These are phyloP conservation scores for Laguncularia racemosa DNA, from an alignment of 345 rosid genomes.

Conservation along the genomic window DNA sequence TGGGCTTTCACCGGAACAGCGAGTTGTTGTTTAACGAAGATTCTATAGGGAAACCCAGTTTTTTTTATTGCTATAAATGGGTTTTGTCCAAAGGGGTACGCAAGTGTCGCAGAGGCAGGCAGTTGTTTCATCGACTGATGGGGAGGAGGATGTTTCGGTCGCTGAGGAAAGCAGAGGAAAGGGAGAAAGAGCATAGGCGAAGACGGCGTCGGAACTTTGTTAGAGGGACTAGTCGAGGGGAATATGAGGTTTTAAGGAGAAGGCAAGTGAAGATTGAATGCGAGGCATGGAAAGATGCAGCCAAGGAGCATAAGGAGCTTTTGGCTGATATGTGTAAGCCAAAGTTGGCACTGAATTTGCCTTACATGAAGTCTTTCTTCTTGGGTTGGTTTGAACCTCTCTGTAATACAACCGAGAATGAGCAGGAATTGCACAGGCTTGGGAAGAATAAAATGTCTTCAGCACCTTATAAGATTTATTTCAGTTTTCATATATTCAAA, in stretches of 20 bases:
- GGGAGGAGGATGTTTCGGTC: conserved; percentile 55
- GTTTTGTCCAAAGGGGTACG: conserved; percentile 44
- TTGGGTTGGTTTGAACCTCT: conserved; percentile 98
- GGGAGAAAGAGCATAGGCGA: conserved; percentile 20
- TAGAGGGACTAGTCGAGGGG: conserved; percentile 31
- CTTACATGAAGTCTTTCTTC: conserved; percentile 82
- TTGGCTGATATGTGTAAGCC: conserved; percentile 86
- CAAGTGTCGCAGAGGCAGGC: conserved; percentile 86
- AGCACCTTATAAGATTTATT: conserved; percentile 43
- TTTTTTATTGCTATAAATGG: conserved; percentile 29
- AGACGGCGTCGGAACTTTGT: conserved; percentile 13
- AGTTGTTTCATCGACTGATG: conserved; percentile 70
- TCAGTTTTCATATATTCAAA: no score
- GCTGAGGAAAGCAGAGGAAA: conserved; percentile 61
- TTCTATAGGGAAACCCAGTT: conserved; percentile 22
- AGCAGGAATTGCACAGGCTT: conserved; percentile 49
- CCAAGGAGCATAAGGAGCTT: conserved; percentile 73
- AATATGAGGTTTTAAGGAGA: conserved; percentile 39
- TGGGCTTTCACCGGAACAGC: conserved; percentile 21
- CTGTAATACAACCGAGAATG: conserved; percentile 54
- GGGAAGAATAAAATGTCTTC: conserved; percentile 47
- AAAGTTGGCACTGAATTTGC: conserved; percentile 85
- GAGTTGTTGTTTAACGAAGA: conserved; percentile 28
- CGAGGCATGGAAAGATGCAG: conserved; percentile 92
- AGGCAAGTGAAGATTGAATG: conserved; percentile 91